Conservation (phyloP, 495 filamentous ascomycete species). For the Daldinia childiae region DNA sequence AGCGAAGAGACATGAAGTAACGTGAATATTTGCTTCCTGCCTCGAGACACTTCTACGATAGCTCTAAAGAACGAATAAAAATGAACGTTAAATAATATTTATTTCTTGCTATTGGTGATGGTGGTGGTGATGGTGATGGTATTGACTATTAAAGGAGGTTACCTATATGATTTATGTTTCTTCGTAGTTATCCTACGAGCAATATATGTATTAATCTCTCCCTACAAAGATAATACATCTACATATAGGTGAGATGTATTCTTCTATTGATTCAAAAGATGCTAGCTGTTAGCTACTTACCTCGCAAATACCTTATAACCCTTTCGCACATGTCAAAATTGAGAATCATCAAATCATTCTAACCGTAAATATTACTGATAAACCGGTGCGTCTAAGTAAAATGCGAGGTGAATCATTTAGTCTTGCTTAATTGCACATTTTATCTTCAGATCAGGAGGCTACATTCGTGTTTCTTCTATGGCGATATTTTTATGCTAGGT, state of each 20-base stretch:
- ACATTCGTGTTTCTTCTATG: slow-evolving; percentile 1
- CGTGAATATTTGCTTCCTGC: slow-evolving; percentile 11
- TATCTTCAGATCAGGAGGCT: background rate
- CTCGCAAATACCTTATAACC: background rate
- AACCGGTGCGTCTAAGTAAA: slow-evolving; percentile 14
- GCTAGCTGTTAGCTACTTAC: background rate
- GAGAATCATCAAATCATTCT: slow-evolving; percentile 14
- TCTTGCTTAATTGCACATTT: slow-evolving; percentile 30
- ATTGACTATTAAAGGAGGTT: background rate
- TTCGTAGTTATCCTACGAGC: no score
- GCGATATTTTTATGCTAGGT: slow-evolving; percentile 5
- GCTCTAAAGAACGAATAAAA: slow-evolving; percentile 22
- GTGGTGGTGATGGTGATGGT: slow-evolving; percentile 6
- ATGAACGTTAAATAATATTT: slow-evolving; percentile 16
- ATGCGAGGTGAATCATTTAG: slow-evolving; percentile 3
- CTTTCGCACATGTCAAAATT: background rate
- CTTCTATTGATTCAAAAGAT: background rate
- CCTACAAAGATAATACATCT: no score
- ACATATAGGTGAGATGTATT: background rate
- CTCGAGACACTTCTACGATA: slow-evolving; percentile 15
- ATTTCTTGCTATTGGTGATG: background rate
- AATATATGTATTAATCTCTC: no score
- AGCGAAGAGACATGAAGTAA: background rate
- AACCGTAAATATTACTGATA: slow-evolving; percentile 20
- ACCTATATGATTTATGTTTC: background rate